Evolutionary conservation across 163 green algal species (phyloP).

Genomic region (Scenedesmus sp.): DNA sequence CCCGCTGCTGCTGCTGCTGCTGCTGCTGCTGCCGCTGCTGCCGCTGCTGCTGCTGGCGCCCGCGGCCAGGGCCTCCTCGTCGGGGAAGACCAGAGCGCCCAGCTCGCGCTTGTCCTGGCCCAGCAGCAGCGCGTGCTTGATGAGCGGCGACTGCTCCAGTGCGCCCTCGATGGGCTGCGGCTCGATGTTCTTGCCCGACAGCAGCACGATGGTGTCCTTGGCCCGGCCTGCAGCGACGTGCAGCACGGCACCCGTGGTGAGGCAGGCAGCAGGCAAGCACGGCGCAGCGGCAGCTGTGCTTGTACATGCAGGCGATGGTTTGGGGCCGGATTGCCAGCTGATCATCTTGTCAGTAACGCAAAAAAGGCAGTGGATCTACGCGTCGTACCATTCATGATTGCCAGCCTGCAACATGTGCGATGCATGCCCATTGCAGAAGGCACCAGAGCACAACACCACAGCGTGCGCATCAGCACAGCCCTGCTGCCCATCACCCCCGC

Average conservation of each 20-base stretch:
- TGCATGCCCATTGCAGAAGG: no score
- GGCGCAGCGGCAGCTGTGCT: no score
- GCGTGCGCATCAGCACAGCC: neutral
- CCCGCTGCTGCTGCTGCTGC: neutral
- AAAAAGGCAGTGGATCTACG: no score
- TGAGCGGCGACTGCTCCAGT: constrained; percentile 64
- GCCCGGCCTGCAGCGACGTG: constrained; percentile 84
- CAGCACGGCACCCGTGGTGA: neutral
- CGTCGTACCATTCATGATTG: no score
- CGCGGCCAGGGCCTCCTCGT: constrained; percentile 78
- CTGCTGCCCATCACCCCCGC: neutral
- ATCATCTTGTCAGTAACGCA: no score
- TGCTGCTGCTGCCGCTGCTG: constrained; percentile 20
- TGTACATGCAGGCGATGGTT: neutral
- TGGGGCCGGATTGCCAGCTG: no score
- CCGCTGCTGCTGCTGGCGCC: constrained; percentile 32
- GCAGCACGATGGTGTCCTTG: constrained; percentile 96
- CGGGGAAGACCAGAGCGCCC: constrained; percentile 81
- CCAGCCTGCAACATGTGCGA: no score
- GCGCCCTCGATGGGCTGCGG: constrained; percentile 91
- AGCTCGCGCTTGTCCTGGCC: constrained; percentile 88
- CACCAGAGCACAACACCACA: no score
- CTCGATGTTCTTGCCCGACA: constrained; percentile 97
- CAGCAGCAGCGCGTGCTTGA: constrained; percentile 86
- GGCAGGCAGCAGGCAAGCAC: neutral